These are phyloP conservation scores for Curvularia sp. DNA, from an alignment of 2,329 filamentous ascomycete species.

Conservation along the genomic window DNA sequence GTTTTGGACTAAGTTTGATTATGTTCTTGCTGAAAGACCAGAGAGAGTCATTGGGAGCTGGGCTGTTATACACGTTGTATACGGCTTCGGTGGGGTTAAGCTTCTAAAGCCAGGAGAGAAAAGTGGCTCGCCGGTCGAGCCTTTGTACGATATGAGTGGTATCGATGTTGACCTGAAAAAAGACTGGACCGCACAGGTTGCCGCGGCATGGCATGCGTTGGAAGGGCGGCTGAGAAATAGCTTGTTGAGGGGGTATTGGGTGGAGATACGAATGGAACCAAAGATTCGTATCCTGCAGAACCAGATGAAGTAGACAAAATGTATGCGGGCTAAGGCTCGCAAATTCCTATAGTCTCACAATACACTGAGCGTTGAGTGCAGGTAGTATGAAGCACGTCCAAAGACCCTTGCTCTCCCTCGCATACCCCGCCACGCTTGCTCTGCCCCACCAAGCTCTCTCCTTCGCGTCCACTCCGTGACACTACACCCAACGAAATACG, in stretches of 20 bases:
- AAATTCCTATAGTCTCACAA: not conserved
- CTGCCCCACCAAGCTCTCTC: slow-evolving; percentile 22
- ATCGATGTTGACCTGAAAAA: slow-evolving; percentile 21
- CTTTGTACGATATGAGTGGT: slow-evolving; percentile 20
- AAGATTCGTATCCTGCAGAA: slow-evolving; percentile 60
- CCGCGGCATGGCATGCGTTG: slow-evolving; percentile 1
- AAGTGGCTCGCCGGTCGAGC: slow-evolving; percentile 27
- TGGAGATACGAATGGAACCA: slow-evolving; percentile 60
- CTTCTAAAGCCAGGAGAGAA: slow-evolving; percentile 55
- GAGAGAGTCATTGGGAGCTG: slow-evolving; percentile 59
- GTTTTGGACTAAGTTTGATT: slow-evolving; percentile 68
- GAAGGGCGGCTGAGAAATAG: slow-evolving; percentile 45
- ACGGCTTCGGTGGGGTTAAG: slow-evolving; percentile 60
- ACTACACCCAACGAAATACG: slow-evolving; percentile 10
- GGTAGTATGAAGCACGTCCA: slow-evolving; percentile 5
- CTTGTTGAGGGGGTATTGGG: slow-evolving; percentile 61
- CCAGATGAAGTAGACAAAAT: slow-evolving; percentile 20
- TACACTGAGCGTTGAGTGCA: not conserved
- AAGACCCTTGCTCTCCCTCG: slow-evolving; percentile 12
- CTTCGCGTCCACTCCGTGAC: slow-evolving; percentile 20
- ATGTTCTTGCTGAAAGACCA: slow-evolving; percentile 62
- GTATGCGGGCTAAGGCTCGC: too few species aligned
- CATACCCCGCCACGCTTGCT: slow-evolving; percentile 22
- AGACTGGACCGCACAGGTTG: slow-evolving; percentile 19
- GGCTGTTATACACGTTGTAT: slow-evolving; percentile 59